Base-by-base conservation (phyloP, 148 eudicot genomes). In the Arbutus unedo region DNA sequence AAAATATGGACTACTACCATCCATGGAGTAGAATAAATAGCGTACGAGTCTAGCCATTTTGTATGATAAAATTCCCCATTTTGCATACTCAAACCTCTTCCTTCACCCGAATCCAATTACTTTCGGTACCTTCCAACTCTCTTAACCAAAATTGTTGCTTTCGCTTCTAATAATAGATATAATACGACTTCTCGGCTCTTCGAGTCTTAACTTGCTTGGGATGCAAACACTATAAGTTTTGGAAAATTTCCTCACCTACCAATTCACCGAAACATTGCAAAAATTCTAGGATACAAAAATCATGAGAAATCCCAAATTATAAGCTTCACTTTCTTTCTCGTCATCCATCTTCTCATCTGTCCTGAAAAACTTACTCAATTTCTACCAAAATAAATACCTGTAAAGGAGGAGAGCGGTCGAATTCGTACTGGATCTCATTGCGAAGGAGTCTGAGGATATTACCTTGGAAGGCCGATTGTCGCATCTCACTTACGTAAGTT, bases 391-490 rank as follows among this genome's bases (percentile, higher is more conserved):
- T 8, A 45, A n/a, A 9, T 73, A 93, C 98, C 97, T 91, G 86
- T 25, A 70, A 51, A 6, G 87, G 88, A 77, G 90, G 91, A 11
- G 91, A 88, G 56, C 75, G 78, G 11, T 94, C 95, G 79, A 89
- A 85, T 72, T 95, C 98, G 84, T 87, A 93, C 75, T 91, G 91
- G 82, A 96, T 90, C 82, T 96, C 99, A 70, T 90, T 89, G 44
- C 97, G 92, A 31, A 96, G 90, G 74, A 91, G 93, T 10, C 97
- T 89, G 60, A 91, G 89, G 49, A 94, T 81, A 49, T 88, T 90
- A 4, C 74, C 91, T 49, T 96, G 90, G 78, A 91, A 89, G 10
- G 98, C 93, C 8, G 93, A 88, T 51, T 87, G 91, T 54, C 95
- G 88, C 95, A 92, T 90, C n/a, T 88, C 90, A 7, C 85, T 68